Conservation (phyloP, 2,329 filamentous ascomycete genomes). For the Neurospora sp. region DNA sequence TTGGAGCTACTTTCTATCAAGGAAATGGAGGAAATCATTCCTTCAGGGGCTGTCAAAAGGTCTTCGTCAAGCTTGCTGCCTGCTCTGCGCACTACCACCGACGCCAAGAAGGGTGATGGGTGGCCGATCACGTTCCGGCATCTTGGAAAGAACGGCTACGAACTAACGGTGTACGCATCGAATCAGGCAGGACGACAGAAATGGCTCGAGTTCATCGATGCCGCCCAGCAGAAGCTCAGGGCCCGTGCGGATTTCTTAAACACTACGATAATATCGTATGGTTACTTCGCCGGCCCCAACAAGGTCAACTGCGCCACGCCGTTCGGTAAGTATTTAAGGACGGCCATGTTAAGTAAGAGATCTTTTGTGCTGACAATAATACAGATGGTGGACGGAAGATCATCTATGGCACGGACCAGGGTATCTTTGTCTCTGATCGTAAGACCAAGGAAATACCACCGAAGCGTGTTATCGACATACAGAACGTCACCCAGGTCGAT, state of each 20-base stretch:
- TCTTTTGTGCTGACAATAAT: constrained; percentile 11
- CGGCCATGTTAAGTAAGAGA: background rate
- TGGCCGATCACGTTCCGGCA: constrained; percentile 95
- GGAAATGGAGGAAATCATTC: constrained; percentile 95
- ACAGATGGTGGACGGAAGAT: constrained; percentile 88
- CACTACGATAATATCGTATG: constrained; percentile 49
- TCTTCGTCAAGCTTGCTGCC: constrained; percentile 77
- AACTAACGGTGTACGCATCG: constrained; percentile 77
- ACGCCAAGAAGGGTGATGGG: constrained; percentile 59
- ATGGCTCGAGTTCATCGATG: constrained; percentile 93
- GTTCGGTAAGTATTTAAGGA: constrained; percentile 54
- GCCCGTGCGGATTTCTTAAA: constrained; percentile 90
- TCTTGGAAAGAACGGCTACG: constrained; percentile 91
- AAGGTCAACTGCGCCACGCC: constrained; percentile 92
- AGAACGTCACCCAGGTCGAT: constrained; percentile 87
- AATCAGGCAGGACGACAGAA: constrained; percentile 84
- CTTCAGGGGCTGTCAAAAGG: constrained; percentile 71
- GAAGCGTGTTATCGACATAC: constrained; percentile 74
- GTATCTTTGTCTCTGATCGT: constrained; percentile 85
- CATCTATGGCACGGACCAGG: constrained; percentile 87
- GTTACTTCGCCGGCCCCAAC: constrained; percentile 57
- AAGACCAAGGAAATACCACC: constrained; percentile 62
- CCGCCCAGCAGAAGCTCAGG: constrained; percentile 77
- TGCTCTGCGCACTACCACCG: constrained; percentile 36
- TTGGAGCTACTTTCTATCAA: constrained; percentile 86